Percentiles rank a stretch among this genome's conserved stretches.
Evolutionary conservation across 2,329 filamentous ascomycete genomes (phyloP).

Genomic region (Penicillium sp.): DNA sequence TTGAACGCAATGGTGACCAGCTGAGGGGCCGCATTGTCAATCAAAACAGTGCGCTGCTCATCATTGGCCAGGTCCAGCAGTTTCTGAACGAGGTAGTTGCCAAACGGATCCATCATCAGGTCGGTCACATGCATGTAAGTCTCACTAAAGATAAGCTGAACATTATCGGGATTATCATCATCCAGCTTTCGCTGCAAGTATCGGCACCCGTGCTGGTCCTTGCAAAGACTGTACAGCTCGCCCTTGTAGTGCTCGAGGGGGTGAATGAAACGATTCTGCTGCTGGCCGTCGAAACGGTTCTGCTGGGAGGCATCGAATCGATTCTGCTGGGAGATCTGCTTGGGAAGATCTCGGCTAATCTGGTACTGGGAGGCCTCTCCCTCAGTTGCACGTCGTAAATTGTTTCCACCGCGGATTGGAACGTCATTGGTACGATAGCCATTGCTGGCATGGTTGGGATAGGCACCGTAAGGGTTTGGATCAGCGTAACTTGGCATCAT

Average conservation of each 20-base stretch:
- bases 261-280: constrained; percentile 72
- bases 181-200: constrained; percentile 97
- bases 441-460: constrained; percentile 46
- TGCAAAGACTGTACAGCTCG: constrained; percentile 87
- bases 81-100: constrained; percentile 99
- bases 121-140: constrained; percentile 92
- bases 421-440: constrained; percentile 67
- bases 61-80: constrained; percentile 93
- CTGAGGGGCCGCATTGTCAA: constrained; percentile 82
- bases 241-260: constrained; percentile 77
- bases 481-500: constrained; percentile 49
- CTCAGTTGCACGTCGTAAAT: constrained; percentile 55
- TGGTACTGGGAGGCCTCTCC: constrained; percentile 56
- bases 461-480: constrained; percentile 57
- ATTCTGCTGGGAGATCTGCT: no score
- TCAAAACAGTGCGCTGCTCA: constrained; percentile 88
- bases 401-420: constrained; percentile 73
- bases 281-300: not conserved
- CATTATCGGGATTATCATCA: constrained; percentile 76
- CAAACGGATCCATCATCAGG: constrained; percentile 98
- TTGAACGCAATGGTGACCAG: constrained; percentile 94
- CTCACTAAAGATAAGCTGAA: constrained; percentile 92
- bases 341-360: not conserved
- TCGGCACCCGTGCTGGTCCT: constrained; percentile 96
- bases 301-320: not conserved